A percentile compares a stretch with the other conserved stretches of the same genome.
Evolutionary conservation across 768 basidiomycete species (phyloP).

Genomic region (Trametes cingulata): DNA sequence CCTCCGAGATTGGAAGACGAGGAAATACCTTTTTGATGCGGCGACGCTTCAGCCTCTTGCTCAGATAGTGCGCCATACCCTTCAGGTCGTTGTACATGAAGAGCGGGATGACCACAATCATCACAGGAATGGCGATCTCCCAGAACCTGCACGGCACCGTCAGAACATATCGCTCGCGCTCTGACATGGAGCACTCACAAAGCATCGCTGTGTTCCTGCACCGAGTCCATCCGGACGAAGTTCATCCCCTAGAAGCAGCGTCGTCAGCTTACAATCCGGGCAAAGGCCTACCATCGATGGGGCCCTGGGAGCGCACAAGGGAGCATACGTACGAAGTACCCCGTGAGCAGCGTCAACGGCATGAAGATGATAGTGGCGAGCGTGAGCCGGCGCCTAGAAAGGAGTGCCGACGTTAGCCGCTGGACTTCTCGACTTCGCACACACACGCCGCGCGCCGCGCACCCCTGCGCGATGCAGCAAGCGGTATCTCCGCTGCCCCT

Average conservation of each 20-base stretch:
- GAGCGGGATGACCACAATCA: slow-evolving; percentile 51
- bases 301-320: not conserved
- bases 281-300: slow-evolving; percentile 25
- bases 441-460: not conserved
- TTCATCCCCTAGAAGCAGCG: slow-evolving; percentile 60
- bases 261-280: not conserved
- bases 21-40: slow-evolving; percentile 35
- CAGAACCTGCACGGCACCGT: slow-evolving; percentile 53
- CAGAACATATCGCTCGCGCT: not conserved
- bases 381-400: slow-evolving; percentile 59
- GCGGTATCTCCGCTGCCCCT: not conserved
- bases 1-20: not conserved
- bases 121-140: slow-evolving; percentile 61
- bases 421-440: not conserved
- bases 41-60: slow-evolving; percentile 41
- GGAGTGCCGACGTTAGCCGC: slow-evolving; percentile 5
- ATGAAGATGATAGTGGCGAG: slow-evolving; percentile 71
- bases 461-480: not conserved
- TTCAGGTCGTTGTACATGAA: slow-evolving; percentile 55
- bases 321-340: slow-evolving; percentile 59
- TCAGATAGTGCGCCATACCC: slow-evolving; percentile 45
- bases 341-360: slow-evolving; percentile 67
- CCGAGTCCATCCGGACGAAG: slow-evolving; percentile 53
- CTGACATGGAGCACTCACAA: slow-evolving; percentile 37
- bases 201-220: slow-evolving; percentile 46